Evolutionary conservation across 2,329 filamentous ascomycete species (phyloP).

Genomic region (Dryadomyces quercivorus): DNA sequence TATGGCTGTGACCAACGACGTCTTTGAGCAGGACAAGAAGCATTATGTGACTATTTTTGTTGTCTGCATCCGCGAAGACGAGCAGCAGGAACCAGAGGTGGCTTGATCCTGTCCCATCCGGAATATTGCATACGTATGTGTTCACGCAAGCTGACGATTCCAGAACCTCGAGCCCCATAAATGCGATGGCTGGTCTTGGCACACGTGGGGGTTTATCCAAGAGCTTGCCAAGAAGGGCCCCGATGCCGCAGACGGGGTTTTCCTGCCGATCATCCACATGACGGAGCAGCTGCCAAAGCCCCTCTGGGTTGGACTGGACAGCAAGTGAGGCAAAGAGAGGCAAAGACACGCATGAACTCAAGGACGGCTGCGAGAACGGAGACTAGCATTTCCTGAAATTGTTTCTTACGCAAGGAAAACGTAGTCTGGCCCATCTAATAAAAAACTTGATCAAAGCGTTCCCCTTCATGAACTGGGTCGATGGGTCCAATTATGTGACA

Average conservation of each 20-base stretch:
- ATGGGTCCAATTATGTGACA: too few species aligned
- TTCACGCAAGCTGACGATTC: not conserved
- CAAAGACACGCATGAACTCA: too few species aligned
- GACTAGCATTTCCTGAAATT: not conserved
- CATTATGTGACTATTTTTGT: constrained; percentile 70
- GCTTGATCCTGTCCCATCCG: not conserved
- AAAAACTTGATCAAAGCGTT: too few species aligned
- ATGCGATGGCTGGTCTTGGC: constrained; percentile 38
- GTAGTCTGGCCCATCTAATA: too few species aligned
- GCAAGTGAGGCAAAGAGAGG: too few species aligned
- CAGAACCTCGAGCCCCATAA: constrained; percentile 36
- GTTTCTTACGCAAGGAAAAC: not conserved
- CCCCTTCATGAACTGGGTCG: too few species aligned
- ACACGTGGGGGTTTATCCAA: constrained; percentile 29
- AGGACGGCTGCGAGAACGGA: not conserved
- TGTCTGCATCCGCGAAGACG: constrained; percentile 34
- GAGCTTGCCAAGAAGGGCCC: constrained; percentile 18
- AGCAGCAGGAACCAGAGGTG: constrained; percentile 36
- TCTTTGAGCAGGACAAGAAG: constrained; percentile 46
- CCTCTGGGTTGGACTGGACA: constrained; percentile 6
- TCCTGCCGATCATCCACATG: constrained; percentile 27
- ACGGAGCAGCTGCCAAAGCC: constrained; percentile 16
- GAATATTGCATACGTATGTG: too few species aligned
- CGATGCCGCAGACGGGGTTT: constrained; percentile 20
- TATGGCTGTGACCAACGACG: constrained; percentile 52